Evolutionary conservation across 805 yeast genomes (phyloP).

Genomic region (Ogataea ramenticola): DNA sequence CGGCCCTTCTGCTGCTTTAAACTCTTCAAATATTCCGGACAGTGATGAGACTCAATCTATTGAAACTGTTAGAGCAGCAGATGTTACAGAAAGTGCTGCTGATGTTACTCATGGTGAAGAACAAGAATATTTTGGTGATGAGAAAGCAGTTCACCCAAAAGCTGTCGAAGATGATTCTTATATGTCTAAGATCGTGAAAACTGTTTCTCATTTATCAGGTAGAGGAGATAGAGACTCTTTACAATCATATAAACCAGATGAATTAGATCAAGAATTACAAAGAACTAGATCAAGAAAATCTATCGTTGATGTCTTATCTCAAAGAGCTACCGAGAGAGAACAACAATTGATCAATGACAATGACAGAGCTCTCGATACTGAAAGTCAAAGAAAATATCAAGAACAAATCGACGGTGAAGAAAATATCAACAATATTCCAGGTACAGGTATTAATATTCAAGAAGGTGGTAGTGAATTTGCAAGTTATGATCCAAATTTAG

Average conservation of each 20-base stretch:
- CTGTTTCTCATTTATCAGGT: neutral
- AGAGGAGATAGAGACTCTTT: neutral
- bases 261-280: slow-evolving; percentile 1
- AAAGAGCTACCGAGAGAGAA: slow-evolving; percentile 3
- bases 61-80: neutral
- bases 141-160: neutral
- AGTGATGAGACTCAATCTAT: neutral
- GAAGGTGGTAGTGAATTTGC: slow-evolving; percentile 46
- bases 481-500: slow-evolving; percentile 54
- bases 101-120: neutral
- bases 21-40: neutral
- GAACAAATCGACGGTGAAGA: slow-evolving; percentile 1
- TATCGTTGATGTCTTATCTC: slow-evolving; percentile 5
- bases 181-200: neutral
- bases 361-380: neutral
- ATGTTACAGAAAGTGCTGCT: neutral
- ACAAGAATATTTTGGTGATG: neutral
- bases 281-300: slow-evolving; percentile 4
- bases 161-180: neutral
- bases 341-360: neutral
- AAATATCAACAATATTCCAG: slow-evolving; percentile 4
- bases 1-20: neutral
- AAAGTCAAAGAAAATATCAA: neutral
- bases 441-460: slow-evolving; percentile 3
- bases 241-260: neutral